Evolutionary conservation across 2,329 filamentous ascomycete genomes (phyloP), one percentile per base, ranked within the genome.

Genomic region (Diaporthe vaccinii): DNA sequence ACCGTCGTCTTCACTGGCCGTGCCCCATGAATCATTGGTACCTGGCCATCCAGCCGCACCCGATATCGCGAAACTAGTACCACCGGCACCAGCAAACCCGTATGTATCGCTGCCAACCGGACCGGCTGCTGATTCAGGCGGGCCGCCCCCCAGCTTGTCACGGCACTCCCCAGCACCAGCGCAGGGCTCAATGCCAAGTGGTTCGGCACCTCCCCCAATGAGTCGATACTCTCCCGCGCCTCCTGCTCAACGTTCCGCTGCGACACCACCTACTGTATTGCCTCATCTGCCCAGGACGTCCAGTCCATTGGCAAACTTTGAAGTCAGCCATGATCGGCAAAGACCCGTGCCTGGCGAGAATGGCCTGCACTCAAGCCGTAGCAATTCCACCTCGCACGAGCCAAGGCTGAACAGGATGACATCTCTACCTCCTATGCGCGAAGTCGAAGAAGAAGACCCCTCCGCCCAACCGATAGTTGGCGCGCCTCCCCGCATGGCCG

Each of bases 221-320:
- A 88, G 82, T 76, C 86, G 91, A 62, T 94, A 94, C 77, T 89
- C 87, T 4, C 87, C 87, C 4, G 87, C 85, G 0, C 87, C 87
- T 0, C 78, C 84, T 12, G 79, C 79, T 28, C 81, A 84, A 9
- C 86, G 88, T 17, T 82, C 82, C 28, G 82, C 84, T n/a, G 79
- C 84, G 20, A 78, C 80, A 39, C 78, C 81, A 12, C 85, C 88
- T 36, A 84, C 89, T 20, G 82, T 86, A 51, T 83, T 92, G 55
- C 85, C 90, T 62, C 90, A 93, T 79, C 87, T 91, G 76, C 91
- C 91, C 12, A 86, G 91, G 77, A 93, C 91, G 2, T 93, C 91
- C 2, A 93, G 91, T 77, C 91, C 91, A 0, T 82, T 93, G 75
- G 91, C 91, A 8, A 90, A 93, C 78, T 92, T 91, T 75, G 91